phyloP scores from a whole-genome alignment of 2,329 filamentous ascomycete genomes.

The Pseudocercospora cruenta region DNA sequence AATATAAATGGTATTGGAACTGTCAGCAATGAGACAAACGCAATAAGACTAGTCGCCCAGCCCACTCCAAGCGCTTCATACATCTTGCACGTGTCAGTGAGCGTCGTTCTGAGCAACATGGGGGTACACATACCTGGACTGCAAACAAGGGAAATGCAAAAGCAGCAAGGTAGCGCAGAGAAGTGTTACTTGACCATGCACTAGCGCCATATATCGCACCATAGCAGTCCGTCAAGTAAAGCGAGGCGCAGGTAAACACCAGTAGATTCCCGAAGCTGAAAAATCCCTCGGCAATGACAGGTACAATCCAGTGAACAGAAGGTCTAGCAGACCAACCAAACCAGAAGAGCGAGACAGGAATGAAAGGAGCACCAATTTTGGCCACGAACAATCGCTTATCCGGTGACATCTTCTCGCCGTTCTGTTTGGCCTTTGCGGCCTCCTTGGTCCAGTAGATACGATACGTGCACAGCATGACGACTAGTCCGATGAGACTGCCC shows the following conservation, averaged over 20 bases:
- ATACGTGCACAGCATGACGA: constrained; percentile 11
- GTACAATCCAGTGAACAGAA: constrained; percentile 33
- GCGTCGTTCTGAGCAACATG: no score
- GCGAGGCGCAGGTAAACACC: constrained; percentile 34
- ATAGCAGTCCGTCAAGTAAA: constrained; percentile 27
- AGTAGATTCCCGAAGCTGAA: constrained; percentile 40
- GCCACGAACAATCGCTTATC: constrained; percentile 40
- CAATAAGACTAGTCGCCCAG: constrained; percentile 47
- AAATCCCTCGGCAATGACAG: no score
- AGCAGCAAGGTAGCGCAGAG: no score
- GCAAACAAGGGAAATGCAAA: no score
- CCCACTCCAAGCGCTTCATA: constrained; percentile 35
- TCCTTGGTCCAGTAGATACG: constrained; percentile 8
- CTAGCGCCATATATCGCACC: constrained; percentile 33
- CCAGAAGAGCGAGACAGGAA: constrained; percentile 40
- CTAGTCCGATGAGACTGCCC: no score
- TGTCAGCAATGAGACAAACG: constrained; percentile 37
- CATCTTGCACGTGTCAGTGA: constrained; percentile 41
- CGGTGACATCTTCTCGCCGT: constrained; percentile 24
- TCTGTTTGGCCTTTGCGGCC: not conserved
- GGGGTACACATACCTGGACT: no score
- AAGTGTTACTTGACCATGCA: constrained; percentile 34
- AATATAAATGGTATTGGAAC: constrained; percentile 36
- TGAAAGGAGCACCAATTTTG: constrained; percentile 34
- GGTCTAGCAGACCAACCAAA: constrained; percentile 40